Evolutionary conservation across 768 basidiomycete species (phyloP), one percentile per base, ranked within the genome.

Genomic region (Collybia sordida): DNA sequence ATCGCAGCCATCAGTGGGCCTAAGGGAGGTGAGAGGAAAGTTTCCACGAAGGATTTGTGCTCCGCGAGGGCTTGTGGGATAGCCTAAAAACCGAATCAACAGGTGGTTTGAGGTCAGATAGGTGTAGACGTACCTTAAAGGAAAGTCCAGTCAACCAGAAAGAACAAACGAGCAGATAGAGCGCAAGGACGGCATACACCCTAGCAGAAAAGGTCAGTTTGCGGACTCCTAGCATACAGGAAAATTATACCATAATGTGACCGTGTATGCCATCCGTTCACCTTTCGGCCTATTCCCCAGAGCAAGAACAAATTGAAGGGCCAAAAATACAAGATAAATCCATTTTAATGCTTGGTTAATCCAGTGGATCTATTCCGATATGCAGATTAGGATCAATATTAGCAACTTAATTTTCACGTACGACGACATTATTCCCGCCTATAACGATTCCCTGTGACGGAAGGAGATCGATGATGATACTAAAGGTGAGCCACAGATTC

Each of bases 401-500:
- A n/a, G 7, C 4, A 28, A 15, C 15, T 42, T 22, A 31, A 18
- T 37, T 17, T 18, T n/a, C 11, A 72, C 89, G 50, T 59, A 94
- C 92, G 11, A 90, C 67, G 2, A 66, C 71, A 0, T 64, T 69
- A 22, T 83, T 92, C 34, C 90, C 92, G 55, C 95, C 95, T 45
- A 95, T 71, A 37, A 74, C 59, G 51, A 84, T 77, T 2, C 56
- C 55, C 67, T 78, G 71, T 21, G 58, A 50, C 3, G 90, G 88
- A 15, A 95, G 75, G 23, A 97, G 80, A 61, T 93, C 85, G 77
- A 96, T 91, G 68, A 96, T 92, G 68, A 96, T 94, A 52, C 85
- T 85, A 76, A 96, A 95, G n/a, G 90, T 94, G 51, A 97, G 73
- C 91, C 91, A 96, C 47, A 95, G 74, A 64, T 95, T 95, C 57